Conservation (phyloP, 75 land plant species). For the Larix kaempferi region DNA sequence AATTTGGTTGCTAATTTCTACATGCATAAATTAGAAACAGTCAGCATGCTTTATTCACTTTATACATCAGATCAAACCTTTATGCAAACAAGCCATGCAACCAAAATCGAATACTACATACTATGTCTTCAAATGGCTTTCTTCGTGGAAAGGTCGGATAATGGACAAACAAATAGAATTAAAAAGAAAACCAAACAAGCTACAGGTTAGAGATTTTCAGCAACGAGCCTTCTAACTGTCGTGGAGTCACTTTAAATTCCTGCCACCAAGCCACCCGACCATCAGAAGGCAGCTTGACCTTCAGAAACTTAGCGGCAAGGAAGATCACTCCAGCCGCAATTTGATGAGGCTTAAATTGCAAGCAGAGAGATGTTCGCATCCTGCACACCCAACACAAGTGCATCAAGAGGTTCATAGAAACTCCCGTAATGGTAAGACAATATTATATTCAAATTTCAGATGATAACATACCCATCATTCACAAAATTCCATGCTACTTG, state of each 20-base stretch:
- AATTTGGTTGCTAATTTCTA: background rate
- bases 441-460: background rate
- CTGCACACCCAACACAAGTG: conserved; percentile 17
- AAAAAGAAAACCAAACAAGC: background rate
- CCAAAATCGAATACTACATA: background rate
- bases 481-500: conserved; percentile 97
- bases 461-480: conserved; percentile 80
- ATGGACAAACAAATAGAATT: background rate
- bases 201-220: background rate
- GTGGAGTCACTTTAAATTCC: conserved; percentile 28
- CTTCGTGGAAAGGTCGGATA: background rate
- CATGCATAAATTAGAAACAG: background rate
- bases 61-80: background rate
- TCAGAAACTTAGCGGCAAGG: conserved; percentile 58
- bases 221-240: conserved; percentile 18
- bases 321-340: conserved; percentile 68
- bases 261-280: conserved; percentile 30
- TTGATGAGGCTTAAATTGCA: conserved; percentile 66
- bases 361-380: conserved; percentile 67
- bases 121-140: background rate
- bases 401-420: background rate
- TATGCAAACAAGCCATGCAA: background rate
- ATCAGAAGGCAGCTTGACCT: conserved; percentile 27
- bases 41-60: background rate
- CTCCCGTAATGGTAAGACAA: background rate